These are phyloP conservation scores for Clonostachys byssicola DNA, from an alignment of 2,329 filamentous ascomycete species.

Conservation along the genomic window DNA sequence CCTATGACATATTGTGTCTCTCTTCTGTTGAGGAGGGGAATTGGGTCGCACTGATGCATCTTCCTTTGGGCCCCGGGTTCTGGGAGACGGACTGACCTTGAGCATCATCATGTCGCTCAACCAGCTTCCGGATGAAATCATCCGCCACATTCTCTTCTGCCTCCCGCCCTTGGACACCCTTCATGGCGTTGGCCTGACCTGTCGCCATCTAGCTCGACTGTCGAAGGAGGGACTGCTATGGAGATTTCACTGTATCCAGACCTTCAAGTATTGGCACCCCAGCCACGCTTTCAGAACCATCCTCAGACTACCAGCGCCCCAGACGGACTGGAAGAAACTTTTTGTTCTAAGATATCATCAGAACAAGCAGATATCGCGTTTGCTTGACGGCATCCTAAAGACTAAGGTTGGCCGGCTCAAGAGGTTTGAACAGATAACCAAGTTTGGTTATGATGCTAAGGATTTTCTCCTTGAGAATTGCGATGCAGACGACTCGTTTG, in stretches of 20 bases:
- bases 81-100: no score
- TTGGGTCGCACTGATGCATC: neutral
- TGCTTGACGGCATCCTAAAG: constrained; percentile 66
- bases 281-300: constrained; percentile 57
- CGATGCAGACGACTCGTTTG: constrained; percentile 49
- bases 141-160: constrained; percentile 72
- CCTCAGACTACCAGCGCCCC: constrained; percentile 43
- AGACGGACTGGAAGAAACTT: constrained; percentile 70
- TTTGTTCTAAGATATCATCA: constrained; percentile 52
- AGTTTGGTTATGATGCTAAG: constrained; percentile 81
- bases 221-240: constrained; percentile 73
- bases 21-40: neutral
- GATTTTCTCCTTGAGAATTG: constrained; percentile 72
- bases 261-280: constrained; percentile 73
- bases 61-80: no score
- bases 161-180: constrained; percentile 52
- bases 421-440: constrained; percentile 67
- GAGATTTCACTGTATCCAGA: constrained; percentile 66
- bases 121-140: constrained; percentile 75
- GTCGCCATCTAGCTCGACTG: constrained; percentile 59
- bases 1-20: no score
- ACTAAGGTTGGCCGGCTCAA: constrained; percentile 66
- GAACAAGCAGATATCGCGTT: constrained; percentile 43
- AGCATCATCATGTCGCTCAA: constrained; percentile 28
- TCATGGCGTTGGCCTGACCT: constrained; percentile 45